Evolutionary conservation across 805 yeast species (phyloP), one percentile per base, ranked within the genome.

Genomic region (Cyberlindnera xishuangbannaensis): DNA sequence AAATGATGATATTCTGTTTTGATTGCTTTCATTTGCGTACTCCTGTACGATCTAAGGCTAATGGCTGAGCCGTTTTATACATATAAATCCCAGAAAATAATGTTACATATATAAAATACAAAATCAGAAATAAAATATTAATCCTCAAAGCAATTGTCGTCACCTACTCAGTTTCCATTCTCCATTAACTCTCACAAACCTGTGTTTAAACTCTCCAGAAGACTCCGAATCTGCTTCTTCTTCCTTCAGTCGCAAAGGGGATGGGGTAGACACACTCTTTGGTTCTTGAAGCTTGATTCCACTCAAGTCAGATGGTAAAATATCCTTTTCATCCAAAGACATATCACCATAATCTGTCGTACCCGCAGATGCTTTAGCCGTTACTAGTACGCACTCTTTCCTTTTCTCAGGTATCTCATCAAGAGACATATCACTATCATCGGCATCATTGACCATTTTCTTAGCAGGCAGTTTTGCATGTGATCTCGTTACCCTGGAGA

Each of bases 401-500:
- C 8, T 12, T 14, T 20, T 24, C 15, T 29, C 34, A 11, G 38
- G 38, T 4, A 39, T 39, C 16, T 39, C 43, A 29, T 42, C 46
- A 2, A 39, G 26, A 6, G 41, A 39, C 40, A 42, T 42, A 22
- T 42, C 43, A 12, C 34, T 38, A 9, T 37, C 43, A 17, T 38
- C 42, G 18, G 24, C 22, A 3, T 21, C 32, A 20, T 30, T 25
- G 14, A 44, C 48, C 46, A 44, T 33, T 25, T 44, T 42, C 15
- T 37, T 27, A 2, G 44, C 37, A 2, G 47, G 43, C 12, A 40
- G 32, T 15, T 27, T 28, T 2, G 30, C 15, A 15, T 34, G 41
- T 4, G 52, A 45, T 31, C 53, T 41, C 6, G 49, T 37, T 6
- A 37, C 29, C 23, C 50, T 39, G 1, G 45, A 21, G 15, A 30